phyloP scores from a whole-genome alignment of 2,329 filamentous ascomycete species.

The Colletotrichum sojae region DNA sequence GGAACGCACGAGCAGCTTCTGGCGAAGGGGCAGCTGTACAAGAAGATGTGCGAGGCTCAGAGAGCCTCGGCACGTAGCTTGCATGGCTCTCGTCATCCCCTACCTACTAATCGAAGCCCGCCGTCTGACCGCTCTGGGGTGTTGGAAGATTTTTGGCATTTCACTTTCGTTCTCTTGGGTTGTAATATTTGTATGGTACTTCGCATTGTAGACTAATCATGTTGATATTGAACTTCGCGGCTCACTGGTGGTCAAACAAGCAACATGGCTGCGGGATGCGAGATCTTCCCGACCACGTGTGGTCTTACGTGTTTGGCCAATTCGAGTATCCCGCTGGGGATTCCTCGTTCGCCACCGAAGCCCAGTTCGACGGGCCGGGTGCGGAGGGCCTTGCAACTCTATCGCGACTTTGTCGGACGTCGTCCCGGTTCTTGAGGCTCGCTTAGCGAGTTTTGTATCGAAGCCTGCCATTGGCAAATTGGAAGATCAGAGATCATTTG shows the following conservation, averaged over 20 bases:
- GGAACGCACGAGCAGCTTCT: conserved; percentile 11
- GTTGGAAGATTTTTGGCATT: too few species aligned
- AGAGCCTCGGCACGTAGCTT: conserved; percentile 4
- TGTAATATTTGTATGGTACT: too few species aligned
- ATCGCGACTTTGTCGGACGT: conserved; percentile 3
- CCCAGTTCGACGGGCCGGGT: not conserved
- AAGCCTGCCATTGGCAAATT: not conserved
- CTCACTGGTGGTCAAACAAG: too few species aligned
- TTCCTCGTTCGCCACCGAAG: not conserved
- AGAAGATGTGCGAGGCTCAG: conserved; percentile 26
- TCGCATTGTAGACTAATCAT: too few species aligned
- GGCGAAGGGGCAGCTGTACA: conserved; percentile 1
- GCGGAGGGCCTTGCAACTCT: not conserved
- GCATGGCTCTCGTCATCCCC: too few species aligned
- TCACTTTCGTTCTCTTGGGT: too few species aligned
- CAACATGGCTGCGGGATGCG: not conserved
- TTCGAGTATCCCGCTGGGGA: not conserved
- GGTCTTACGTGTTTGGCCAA: conserved; percentile 2
- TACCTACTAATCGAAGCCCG: too few species aligned
- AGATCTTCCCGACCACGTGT: conserved; percentile 10
- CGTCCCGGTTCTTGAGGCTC: not conserved
- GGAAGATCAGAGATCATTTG: not conserved
- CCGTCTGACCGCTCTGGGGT: too few species aligned
- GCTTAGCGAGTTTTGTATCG: conserved; percentile 6
- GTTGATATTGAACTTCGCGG: too few species aligned